Evolutionary conservation across 805 yeast genomes (phyloP).

Genomic region (Ogataea degrootiae): DNA sequence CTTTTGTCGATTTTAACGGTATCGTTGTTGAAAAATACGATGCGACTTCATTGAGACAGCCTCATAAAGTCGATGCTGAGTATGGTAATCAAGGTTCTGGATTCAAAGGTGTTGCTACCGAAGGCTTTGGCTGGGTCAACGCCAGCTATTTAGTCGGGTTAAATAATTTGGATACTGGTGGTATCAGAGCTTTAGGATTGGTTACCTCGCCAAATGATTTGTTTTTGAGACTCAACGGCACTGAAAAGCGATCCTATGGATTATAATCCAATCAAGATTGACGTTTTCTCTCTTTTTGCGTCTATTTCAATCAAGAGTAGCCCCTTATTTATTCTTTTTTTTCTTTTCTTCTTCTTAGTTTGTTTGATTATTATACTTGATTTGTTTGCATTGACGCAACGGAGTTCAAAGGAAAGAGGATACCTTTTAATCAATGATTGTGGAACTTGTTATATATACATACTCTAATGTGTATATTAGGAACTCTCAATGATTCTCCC

Average conservation of each 20-base stretch:
- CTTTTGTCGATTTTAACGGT: constrained; percentile 89
- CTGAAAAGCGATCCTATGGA: constrained; percentile 27
- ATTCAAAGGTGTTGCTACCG: constrained; percentile 88
- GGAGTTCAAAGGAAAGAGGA: too few relatives aligned
- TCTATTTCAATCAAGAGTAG: too few relatives aligned
- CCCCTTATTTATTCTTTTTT: too few relatives aligned
- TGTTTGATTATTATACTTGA: too few relatives aligned
- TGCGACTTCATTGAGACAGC: constrained; percentile 75
- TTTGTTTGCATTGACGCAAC: too few relatives aligned
- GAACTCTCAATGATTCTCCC: too few relatives aligned
- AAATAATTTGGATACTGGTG: constrained; percentile 57
- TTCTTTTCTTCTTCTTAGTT: too few relatives aligned
- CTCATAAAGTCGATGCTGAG: constrained; percentile 91
- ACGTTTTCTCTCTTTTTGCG: too few relatives aligned
- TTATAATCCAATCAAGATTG: too few relatives aligned
- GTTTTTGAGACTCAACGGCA: constrained; percentile 41
- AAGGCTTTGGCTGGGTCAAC: constrained; percentile 99
- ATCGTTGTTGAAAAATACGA: constrained; percentile 94
- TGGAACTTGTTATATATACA: too few relatives aligned
- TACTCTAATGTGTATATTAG: too few relatives aligned
- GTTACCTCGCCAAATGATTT: constrained; percentile 69
- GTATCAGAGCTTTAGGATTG: constrained; percentile 73
- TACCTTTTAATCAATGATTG: too few relatives aligned
- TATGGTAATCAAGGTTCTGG: constrained; percentile 96
- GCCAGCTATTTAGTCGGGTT: constrained; percentile 77